phyloP scores from a whole-genome alignment of 352 stramenopile genomes.

The Globisporangium spinosum region DNA sequence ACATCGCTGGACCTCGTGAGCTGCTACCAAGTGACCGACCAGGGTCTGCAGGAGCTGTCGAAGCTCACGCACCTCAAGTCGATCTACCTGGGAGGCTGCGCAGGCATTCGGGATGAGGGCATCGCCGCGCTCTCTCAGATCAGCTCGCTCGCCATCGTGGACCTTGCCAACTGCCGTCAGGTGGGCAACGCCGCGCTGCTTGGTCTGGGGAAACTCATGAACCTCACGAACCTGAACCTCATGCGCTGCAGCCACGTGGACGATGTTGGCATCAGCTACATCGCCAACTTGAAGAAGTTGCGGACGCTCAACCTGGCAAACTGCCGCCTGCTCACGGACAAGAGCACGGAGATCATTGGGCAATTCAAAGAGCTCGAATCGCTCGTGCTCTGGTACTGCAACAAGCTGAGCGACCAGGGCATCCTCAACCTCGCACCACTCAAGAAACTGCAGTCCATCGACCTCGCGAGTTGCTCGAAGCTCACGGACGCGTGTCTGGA shows the following conservation, averaged over 20 bases:
- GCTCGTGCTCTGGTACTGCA: conserved; percentile 82
- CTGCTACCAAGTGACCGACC: conserved; percentile 67
- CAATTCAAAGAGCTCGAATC: conserved; percentile 49
- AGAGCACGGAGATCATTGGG: conserved; percentile 33
- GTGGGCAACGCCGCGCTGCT: conserved; percentile 57
- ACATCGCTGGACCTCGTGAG: conserved; percentile 76
- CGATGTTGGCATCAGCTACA: conserved; percentile 41
- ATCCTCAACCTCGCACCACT: conserved; percentile 38
- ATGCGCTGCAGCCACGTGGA: conserved; percentile 81
- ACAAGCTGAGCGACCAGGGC: conserved; percentile 72
- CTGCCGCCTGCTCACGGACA: conserved; percentile 75
- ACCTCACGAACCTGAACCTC: conserved; percentile 70
- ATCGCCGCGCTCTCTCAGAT: conserved; percentile 44
- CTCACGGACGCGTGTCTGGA: conserved; percentile 51
- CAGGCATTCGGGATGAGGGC: conserved; percentile 53
- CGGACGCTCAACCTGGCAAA: conserved; percentile 78
- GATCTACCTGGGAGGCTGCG: conserved; percentile 60
- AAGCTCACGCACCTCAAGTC: conserved; percentile 49
- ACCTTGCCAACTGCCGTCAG: conserved; percentile 73
- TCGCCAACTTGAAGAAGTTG: conserved; percentile 42
- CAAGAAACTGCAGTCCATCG: conserved; percentile 54
- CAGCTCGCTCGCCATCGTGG: conserved; percentile 49
- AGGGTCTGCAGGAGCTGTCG: conserved; percentile 37
- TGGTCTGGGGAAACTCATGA: conserved; percentile 48
- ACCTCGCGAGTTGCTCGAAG: conserved; percentile 72